Evolutionary conservation across 441 rosid species (phyloP), one percentile per base, ranked within the genome.

Genomic region (Arabidopsis lyrata): DNA sequence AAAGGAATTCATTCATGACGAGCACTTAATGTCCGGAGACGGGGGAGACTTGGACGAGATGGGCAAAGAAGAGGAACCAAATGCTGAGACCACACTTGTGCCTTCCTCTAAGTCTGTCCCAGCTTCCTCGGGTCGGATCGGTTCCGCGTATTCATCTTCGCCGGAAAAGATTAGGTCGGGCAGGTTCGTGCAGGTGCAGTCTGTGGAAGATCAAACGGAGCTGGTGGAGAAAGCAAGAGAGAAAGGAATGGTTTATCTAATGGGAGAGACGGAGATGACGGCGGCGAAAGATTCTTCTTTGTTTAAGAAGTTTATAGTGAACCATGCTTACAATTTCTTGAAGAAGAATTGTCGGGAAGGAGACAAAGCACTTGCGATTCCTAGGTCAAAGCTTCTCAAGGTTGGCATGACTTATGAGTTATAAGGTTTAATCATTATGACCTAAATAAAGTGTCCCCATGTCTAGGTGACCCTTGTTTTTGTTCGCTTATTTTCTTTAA

Each of bases 381-480:
- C 96, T 2, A 81, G 77, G 62, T 54, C 82, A 5, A 84, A 81
- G 77, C 88, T 89, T 55, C 89, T 93, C 27, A 85, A 85, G 78
- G 93, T 93, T 44, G 96, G 94, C 35, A 93, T 93, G 98, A 83
- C 90, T 11, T 88, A 89, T 50, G 95, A 89, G 80, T 85, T 89
- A 45, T 90, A 76, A 87, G 38, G 10, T 22, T 22, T 22, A 22
- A 22, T 22, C 27, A 24, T 24, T 24, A 3, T 24, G 27, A 24
- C 27, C 27, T 24, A 24, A 24, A 24, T 24, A 24, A 24, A 44
- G 42, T 61, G 47, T 42, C 8, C 14, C 16, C 8, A 22, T 22
- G 24, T 22, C 24, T 22, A 22, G 24, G 24, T 22, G 24, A 22
- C 2, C 24, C 24, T 22, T 22, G 24, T 22, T 22, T 22, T 22